Base-by-base conservation (phyloP, 352 stramenopile genomes). In the Pythium scleroteichum region DNA sequence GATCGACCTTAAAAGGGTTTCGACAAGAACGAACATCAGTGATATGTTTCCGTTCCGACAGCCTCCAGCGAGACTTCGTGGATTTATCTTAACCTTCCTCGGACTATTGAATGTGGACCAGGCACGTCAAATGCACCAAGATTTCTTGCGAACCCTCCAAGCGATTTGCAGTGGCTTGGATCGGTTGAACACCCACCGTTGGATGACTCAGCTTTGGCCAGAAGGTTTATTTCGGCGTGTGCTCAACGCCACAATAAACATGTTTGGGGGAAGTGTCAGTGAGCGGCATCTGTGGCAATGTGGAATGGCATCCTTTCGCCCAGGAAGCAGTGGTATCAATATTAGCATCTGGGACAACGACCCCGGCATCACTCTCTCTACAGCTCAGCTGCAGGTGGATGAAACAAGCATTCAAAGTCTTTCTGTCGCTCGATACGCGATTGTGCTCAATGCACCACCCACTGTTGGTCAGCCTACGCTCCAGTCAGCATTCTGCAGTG, bases 331-430 rank as follows among this genome's bases (percentile, higher is more conserved):
- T 48, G 75, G 46, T 16, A 68, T 91, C 26, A 68, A 78, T 27
- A 73, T 91, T 26, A 93, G 65, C 24, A 68, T 91, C n/a, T 88
- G 82, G 81, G 83, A 93, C 45, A 93, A 93, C 40, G 83, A 93
- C 20, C 70, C 81, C 7, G 81, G 81, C 3, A 62, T 93, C 12
- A 93, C 83, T 5, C 47, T 91, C 2, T 91, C 83, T 2, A 71
- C 47, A 4, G 6, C 53, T 10, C 35, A 38, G 3, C 47, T 93
- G 9, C 46, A 64, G 17, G 69, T 93, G 8, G 41, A 14, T 5
- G 81, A 91, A 61, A 59, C 42, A 16, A 23, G 2, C 2, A 33
- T 5, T 3, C 24, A 26, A 12, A 47, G 17, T n/a, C 14, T 53
- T 20, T 16, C 47, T 32, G 5, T 16, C 22, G 4, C 50, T 60